phyloP scores from a whole-genome alignment of 2,329 filamentous ascomycete genomes.

The Chaetothyriales sp. region DNA sequence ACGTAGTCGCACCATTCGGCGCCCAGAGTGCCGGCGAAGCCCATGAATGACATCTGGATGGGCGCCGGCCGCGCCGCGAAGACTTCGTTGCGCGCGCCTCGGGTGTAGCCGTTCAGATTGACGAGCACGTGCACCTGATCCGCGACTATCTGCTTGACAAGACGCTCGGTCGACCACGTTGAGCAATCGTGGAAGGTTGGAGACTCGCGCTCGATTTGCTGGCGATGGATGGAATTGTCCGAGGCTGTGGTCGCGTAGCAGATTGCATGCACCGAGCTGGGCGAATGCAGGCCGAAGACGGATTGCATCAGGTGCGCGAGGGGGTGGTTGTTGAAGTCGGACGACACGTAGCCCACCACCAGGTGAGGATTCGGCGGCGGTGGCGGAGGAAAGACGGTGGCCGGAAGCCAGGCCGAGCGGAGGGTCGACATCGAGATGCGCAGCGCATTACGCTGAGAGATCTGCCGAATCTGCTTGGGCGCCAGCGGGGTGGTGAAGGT shows the following conservation, averaged over 20 bases:
- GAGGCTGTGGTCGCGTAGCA: constrained; percentile 93
- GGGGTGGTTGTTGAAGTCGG: constrained; percentile 97
- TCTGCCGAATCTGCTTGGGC: constrained; percentile 79
- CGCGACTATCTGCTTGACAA: constrained; percentile 72
- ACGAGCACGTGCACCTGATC: constrained; percentile 90
- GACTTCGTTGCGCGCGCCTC: constrained; percentile 91
- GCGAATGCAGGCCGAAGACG: constrained; percentile 83
- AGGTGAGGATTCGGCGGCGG: constrained; percentile 66
- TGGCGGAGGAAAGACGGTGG: constrained; percentile 71
- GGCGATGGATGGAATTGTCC: constrained; percentile 75
- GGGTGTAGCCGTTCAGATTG: constrained; percentile 95
- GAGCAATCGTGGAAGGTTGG: constrained; percentile 85
- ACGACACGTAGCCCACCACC: constrained; percentile 93
- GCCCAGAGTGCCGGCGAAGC: constrained; percentile 87
- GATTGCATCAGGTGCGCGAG: constrained; percentile 97
- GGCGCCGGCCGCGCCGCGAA: constrained; percentile 90
- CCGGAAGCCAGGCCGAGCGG: constrained; percentile 71
- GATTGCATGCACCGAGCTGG: constrained; percentile 60
- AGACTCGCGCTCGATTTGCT: constrained; percentile 84
- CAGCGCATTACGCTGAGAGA: constrained; percentile 86
- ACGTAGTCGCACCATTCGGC: constrained; percentile 99
- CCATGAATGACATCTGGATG: constrained; percentile 99
- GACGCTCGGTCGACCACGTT: constrained; percentile 66
- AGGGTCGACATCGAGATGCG: constrained; percentile 87
- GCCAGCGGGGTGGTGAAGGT: constrained; percentile 92